Conservation (phyloP, 768 basidiomycete genomes). For the Lyophyllum shimeji region DNA sequence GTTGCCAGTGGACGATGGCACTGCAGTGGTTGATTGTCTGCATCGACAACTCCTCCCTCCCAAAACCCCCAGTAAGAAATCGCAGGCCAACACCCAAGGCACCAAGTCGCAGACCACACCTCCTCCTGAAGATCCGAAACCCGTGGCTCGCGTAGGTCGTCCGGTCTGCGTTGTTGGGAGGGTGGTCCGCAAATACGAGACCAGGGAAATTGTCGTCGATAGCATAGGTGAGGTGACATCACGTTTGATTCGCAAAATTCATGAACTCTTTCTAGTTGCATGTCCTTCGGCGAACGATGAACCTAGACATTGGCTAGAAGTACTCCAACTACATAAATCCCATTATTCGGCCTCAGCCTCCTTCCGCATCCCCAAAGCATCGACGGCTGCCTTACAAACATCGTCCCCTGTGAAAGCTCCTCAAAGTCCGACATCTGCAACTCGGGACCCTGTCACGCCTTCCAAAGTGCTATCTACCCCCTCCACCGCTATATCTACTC, state of each 20-base stretch:
- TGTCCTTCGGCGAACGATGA: conserved; percentile 60
- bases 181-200: conserved; percentile 37
- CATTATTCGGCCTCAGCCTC: conserved; percentile 48
- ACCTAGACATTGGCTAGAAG: conserved; percentile 52
- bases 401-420: conserved; percentile 10
- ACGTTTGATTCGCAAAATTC: not conserved
- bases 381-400: conserved; percentile 7
- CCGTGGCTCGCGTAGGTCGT: conserved; percentile 45
- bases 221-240: conserved; percentile 44
- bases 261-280: conserved; percentile 27
- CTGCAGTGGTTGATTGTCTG: conserved; percentile 67
- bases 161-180: conserved; percentile 48
- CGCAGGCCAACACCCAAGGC: conserved; percentile 7
- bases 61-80: conserved; percentile 17
- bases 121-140: conserved; percentile 22
- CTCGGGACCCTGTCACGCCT: conserved; percentile 17
- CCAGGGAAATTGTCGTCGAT: conserved; percentile 46
- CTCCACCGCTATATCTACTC: conserved; percentile 18
- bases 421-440: not conserved
- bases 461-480: conserved; percentile 20
- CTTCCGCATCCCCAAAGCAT: conserved; percentile 45
- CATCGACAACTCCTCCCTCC: conserved; percentile 36
- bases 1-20: conserved; percentile 72
- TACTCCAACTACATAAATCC: conserved; percentile 50
- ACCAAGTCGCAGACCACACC: conserved; percentile 8